These are phyloP conservation scores for Fusarium multiceps DNA, from an alignment of 2,329 filamentous ascomycete genomes.

Conservation along the genomic window DNA sequence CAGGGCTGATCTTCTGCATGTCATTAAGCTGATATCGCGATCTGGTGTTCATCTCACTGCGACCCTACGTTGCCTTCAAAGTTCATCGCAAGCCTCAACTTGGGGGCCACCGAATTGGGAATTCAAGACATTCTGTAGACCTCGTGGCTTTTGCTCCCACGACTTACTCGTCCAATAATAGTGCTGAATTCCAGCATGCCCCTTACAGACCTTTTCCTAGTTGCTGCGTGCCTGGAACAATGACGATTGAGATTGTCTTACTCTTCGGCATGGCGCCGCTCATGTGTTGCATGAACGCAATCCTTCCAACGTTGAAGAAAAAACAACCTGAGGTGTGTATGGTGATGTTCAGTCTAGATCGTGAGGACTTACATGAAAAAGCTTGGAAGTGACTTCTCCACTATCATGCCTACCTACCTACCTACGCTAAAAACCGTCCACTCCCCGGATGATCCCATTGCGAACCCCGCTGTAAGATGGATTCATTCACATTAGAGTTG, in stretches of 20 bases:
- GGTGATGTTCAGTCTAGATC: not conserved
- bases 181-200: conserved; percentile 31
- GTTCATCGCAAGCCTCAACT: conserved; percentile 11
- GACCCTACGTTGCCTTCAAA: not conserved
- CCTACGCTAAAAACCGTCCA: not conserved
- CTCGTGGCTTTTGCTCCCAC: conserved; percentile 28
- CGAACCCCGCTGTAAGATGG: conserved; percentile 19
- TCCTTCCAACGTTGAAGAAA: not conserved
- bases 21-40: not conserved
- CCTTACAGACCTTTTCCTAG: conserved; percentile 21
- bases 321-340: not conserved
- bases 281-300: conserved; percentile 30
- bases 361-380: not conserved
- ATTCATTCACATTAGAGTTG: not conserved
- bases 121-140: not conserved
- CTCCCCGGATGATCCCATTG: conserved; percentile 26
- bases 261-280: conserved; percentile 1
- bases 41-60: not conserved
- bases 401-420: not conserved
- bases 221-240: conserved; percentile 27
- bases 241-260: conserved; percentile 21
- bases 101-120: conserved; percentile 13
- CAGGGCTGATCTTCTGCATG: conserved; percentile 9
- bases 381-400: conserved; percentile 13
- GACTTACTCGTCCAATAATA: conserved; percentile 21